These are phyloP conservation scores for Colletotrichum falcatum DNA, from an alignment of 2,329 filamentous ascomycete genomes.

Conservation along the genomic window DNA sequence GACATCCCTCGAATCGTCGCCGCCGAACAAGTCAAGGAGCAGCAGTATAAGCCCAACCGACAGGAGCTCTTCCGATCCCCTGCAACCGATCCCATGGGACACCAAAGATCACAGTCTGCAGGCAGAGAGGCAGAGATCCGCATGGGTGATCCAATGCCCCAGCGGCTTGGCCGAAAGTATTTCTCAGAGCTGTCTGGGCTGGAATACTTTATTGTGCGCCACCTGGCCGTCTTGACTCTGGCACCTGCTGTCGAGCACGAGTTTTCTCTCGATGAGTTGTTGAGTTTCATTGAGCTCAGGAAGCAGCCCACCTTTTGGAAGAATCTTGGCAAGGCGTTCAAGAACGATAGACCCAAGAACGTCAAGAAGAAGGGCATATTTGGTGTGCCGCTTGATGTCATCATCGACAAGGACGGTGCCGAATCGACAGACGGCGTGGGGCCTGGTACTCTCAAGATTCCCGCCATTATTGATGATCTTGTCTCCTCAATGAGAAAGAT, in stretches of 20 bases:
- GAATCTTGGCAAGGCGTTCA: constrained; percentile 96
- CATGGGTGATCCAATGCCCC: constrained; percentile 63
- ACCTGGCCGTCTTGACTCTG: constrained; percentile 94
- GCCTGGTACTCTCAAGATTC: constrained; percentile 88
- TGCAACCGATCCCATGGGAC: constrained; percentile 70
- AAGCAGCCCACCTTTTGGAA: constrained; percentile 96
- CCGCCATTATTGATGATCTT: constrained; percentile 94
- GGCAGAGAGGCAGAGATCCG: constrained; percentile 65
- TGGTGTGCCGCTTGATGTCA: constrained; percentile 86
- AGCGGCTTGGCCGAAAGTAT: constrained; percentile 77
- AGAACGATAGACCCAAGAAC: constrained; percentile 81
- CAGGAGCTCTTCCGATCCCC: constrained; percentile 72
- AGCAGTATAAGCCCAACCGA: constrained; percentile 80
- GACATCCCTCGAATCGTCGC: constrained; percentile 97
- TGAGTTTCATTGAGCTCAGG: constrained; percentile 91
- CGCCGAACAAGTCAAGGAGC: constrained; percentile 90
- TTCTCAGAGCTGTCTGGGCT: constrained; percentile 96
- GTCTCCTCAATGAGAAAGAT: constrained; percentile 97
- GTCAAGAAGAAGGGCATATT: constrained; percentile 95
- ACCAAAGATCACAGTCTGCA: constrained; percentile 71
- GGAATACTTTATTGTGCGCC: constrained; percentile 97
- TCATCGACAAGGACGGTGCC: constrained; percentile 93
- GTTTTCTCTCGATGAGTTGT: constrained; percentile 93
- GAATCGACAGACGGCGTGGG: constrained; percentile 98
- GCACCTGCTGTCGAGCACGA: constrained; percentile 90